These are phyloP conservation scores for Ajuga chamaepitys DNA, from an alignment of 257 asterid species.

Conservation along the genomic window DNA sequence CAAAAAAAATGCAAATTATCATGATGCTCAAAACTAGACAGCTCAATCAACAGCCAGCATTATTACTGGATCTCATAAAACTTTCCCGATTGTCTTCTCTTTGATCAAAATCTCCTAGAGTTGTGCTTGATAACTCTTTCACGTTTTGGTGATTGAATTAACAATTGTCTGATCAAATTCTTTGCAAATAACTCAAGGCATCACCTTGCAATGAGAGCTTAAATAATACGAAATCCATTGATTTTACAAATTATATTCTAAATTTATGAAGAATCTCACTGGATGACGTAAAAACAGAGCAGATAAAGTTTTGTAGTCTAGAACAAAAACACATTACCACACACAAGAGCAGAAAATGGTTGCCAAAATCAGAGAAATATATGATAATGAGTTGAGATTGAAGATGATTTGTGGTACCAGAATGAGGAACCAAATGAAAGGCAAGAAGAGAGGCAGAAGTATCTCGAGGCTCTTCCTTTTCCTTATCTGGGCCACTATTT, in stretches of 20 bases:
- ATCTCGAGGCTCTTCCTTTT: constrained; percentile 36
- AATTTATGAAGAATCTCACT: not conserved
- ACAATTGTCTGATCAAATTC: not conserved
- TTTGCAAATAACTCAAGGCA: too few relatives aligned
- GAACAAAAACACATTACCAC: not conserved
- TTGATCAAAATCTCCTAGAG: not conserved
- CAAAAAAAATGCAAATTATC: not conserved
- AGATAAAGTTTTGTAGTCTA: not conserved
- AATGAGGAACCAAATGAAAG: constrained; percentile 55
- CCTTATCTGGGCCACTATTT: constrained; percentile 20
- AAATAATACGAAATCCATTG: not conserved
- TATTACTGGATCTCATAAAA: not conserved
- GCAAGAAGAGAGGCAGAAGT: constrained; percentile 56
- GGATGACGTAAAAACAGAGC: not conserved
- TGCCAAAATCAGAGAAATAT: not conserved
- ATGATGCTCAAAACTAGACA: not conserved
- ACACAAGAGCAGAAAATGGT: not conserved
- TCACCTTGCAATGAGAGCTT: too few relatives aligned
- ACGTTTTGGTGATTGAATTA: not conserved
- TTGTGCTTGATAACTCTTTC: not conserved
- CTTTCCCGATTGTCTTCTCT: not conserved
- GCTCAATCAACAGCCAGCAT: not conserved
- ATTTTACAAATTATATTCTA: not conserved
- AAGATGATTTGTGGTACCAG: constrained; percentile 35
- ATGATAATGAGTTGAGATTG: not conserved